phyloP scores from a whole-genome alignment of 2,329 filamentous ascomycete genomes.

The Nothophaeocryptopus gaeumannii region DNA sequence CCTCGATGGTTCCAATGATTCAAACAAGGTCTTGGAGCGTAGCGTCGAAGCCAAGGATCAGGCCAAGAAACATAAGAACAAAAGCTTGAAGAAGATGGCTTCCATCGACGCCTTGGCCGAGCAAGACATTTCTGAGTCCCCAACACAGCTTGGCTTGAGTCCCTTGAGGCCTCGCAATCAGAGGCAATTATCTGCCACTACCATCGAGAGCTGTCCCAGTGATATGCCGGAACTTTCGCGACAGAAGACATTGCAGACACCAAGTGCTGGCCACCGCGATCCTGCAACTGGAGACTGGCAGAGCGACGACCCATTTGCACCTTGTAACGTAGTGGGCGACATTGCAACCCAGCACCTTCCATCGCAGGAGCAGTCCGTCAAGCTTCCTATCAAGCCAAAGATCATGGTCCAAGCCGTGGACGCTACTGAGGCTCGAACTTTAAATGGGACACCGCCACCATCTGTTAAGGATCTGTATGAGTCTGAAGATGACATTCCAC shows the following conservation, averaged over 20 bases:
- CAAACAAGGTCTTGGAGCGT: conserved; percentile 26
- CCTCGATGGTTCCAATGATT: conserved; percentile 23
- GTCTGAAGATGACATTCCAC: conserved; percentile 9
- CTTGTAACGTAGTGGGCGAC: conserved; percentile 13
- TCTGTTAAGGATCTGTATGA: neutral
- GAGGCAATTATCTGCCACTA: conserved; percentile 8
- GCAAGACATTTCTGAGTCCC: conserved; percentile 7
- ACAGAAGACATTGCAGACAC: conserved; percentile 13
- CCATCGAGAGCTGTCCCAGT: conserved; percentile 7
- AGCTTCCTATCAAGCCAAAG: conserved; percentile 19
- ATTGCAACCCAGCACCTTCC: neutral
- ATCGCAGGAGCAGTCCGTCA: conserved; percentile 5
- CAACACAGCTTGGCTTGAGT: conserved; percentile 2
- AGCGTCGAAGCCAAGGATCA: conserved; percentile 24
- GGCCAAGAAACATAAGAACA: conserved; percentile 18
- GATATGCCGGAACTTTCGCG: conserved; percentile 20
- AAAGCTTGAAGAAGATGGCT: conserved; percentile 24
- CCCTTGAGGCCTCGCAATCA: neutral
- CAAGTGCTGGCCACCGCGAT: conserved; percentile 13
- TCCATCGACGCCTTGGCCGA: conserved; percentile 30
- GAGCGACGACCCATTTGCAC: conserved; percentile 24
- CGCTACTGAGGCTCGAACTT: conserved; percentile 4
- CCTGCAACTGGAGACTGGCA: conserved; percentile 15
- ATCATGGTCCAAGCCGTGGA: conserved; percentile 13
- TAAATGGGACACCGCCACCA: neutral